phyloP scores from a whole-genome alignment of 2,329 filamentous ascomycete species.

The Fusarium aywerte region DNA sequence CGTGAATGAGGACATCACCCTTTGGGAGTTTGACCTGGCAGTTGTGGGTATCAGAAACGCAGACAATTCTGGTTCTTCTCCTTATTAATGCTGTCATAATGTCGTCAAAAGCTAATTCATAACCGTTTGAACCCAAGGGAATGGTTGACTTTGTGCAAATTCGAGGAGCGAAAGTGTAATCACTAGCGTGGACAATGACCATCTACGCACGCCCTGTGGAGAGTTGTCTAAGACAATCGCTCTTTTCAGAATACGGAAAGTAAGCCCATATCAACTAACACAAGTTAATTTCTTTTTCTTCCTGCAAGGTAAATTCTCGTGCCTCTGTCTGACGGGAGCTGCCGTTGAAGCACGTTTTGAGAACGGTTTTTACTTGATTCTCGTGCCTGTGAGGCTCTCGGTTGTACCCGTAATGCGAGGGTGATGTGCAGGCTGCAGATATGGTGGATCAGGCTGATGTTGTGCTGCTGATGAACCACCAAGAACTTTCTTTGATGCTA shows the following conservation, averaged over 20 bases:
- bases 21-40: slow-evolving; percentile 70
- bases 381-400: slow-evolving; percentile 19
- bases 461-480: background rate
- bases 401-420: slow-evolving; percentile 29
- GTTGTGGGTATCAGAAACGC: slow-evolving; percentile 82
- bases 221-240: slow-evolving; percentile 37
- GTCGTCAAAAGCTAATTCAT: slow-evolving; percentile 19
- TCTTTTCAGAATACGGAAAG: slow-evolving; percentile 10
- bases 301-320: slow-evolving; percentile 28
- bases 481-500: background rate
- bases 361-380: slow-evolving; percentile 15
- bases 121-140: slow-evolving; percentile 20
- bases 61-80: slow-evolving; percentile 73
- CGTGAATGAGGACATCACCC: slow-evolving; percentile 80
- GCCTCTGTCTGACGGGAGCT: slow-evolving; percentile 17
- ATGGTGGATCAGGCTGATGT: slow-evolving; percentile 11
- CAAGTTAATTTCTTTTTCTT: background rate
- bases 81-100: slow-evolving; percentile 31
- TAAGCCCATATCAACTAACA: slow-evolving; percentile 17
- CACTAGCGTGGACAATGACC: slow-evolving; percentile 17
- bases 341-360: slow-evolving; percentile 18
- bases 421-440: slow-evolving; percentile 28
- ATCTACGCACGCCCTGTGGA: slow-evolving; percentile 16
- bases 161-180: slow-evolving; percentile 33
- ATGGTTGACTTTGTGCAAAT: slow-evolving; percentile 33